Evolutionary conservation across 371 early-diverging fungal genomes (phyloP).

Genomic region (Zychaea mexicana): DNA sequence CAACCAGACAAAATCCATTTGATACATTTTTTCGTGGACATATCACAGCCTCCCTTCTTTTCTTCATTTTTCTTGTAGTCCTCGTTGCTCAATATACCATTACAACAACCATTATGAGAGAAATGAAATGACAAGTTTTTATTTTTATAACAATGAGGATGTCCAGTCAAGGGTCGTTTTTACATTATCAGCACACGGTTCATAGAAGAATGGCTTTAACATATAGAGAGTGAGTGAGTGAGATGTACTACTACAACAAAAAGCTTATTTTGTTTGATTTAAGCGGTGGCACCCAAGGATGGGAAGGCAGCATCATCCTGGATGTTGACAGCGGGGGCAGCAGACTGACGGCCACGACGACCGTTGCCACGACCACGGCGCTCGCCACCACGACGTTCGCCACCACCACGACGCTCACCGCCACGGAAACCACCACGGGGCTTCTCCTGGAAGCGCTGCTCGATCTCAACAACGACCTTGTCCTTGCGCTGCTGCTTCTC

Average conservation of each 20-base stretch:
- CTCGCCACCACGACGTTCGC: slow-evolving; percentile 25
- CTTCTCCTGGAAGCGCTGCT: slow-evolving; percentile 53
- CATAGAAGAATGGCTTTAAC: not conserved
- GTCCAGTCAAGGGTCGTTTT: slow-evolving; percentile 16
- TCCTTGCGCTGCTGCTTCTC: slow-evolving; percentile 44
- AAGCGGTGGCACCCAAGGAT: slow-evolving; percentile 61
- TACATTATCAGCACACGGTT: slow-evolving; percentile 10
- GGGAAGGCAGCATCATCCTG: slow-evolving; percentile 80
- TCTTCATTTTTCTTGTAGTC: no score
- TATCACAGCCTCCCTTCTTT: no score
- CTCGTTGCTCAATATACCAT: no score
- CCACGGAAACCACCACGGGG: slow-evolving; percentile 45
- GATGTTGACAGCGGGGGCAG: slow-evolving; percentile 64
- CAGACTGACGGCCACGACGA: slow-evolving; percentile 44
- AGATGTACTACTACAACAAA: no score
- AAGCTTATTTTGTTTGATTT: slow-evolving; percentile 16
- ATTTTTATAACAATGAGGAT: slow-evolving; percentile 3
- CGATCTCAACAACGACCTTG: slow-evolving; percentile 61
- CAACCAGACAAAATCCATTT: no score
- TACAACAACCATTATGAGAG: not conserved
- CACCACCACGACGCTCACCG: slow-evolving; percentile 40
- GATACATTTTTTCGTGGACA: no score
- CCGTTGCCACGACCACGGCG: slow-evolving; percentile 40
- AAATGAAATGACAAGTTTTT: slow-evolving; percentile 10
- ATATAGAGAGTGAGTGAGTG: not conserved